Conservation (phyloP, 345 rosid species). For the Syzygium grande region DNA sequence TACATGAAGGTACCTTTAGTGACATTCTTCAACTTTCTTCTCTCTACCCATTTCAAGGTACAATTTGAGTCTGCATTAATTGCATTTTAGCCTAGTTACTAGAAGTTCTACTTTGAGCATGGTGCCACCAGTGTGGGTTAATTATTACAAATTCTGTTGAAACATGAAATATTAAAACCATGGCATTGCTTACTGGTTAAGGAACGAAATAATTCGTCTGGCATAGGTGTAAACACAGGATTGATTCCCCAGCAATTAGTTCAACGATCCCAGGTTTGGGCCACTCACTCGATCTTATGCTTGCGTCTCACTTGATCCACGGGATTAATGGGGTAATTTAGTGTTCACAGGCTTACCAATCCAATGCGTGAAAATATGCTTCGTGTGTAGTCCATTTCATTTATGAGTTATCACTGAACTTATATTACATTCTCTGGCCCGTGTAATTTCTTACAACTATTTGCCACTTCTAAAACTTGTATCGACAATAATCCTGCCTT, state of each 20-base stretch:
- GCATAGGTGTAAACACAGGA: neutral
- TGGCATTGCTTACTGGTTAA: neutral
- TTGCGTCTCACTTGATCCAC: neutral
- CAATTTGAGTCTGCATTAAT: neutral
- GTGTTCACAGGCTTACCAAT: neutral
- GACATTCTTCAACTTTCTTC: neutral
- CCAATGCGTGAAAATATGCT: neutral
- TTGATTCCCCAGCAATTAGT: neutral
- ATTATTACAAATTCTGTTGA: neutral
- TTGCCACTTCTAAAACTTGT: neutral
- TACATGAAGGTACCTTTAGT: slow-evolving; percentile 33
- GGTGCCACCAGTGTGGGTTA: neutral
- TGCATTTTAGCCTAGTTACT: neutral
- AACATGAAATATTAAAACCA: neutral
- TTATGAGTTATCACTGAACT: neutral
- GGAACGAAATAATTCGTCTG: neutral
- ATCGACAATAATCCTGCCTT: neutral
- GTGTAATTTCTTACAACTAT: neutral
- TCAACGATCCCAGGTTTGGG: neutral
- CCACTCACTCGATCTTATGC: neutral
- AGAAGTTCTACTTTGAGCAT: neutral
- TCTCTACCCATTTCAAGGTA: neutral
- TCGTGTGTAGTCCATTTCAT: neutral
- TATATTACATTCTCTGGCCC: neutral
- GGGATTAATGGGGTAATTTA: neutral